A percentile compares a stretch with the other conserved stretches of the same genome.
Conservation (phyloP, 176 grass and related monocot species). For the Carex cristatella region DNA sequence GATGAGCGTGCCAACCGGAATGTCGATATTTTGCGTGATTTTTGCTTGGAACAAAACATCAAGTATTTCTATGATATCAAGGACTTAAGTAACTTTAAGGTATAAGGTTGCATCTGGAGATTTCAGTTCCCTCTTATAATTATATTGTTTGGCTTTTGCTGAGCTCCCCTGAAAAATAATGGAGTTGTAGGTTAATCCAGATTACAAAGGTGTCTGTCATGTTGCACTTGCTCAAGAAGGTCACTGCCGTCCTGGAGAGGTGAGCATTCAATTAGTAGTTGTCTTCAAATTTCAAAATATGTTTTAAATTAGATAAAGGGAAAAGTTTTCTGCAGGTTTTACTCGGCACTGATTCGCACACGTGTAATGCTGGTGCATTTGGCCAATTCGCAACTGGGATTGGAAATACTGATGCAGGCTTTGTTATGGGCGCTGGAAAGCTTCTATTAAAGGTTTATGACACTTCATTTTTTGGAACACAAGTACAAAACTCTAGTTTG, state of each 20-base stretch:
- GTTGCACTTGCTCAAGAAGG: conserved; percentile 93
- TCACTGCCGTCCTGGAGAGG: conserved; percentile 93
- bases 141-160: conserved; percentile 6
- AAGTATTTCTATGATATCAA: conserved; percentile 98
- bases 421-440: conserved; percentile 88
- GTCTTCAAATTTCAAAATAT: neutral
- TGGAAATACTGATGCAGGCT: conserved; percentile 94
- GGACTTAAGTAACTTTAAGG: conserved; percentile 69
- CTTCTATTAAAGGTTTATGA: conserved; percentile 73
- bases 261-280: conserved; percentile 12
- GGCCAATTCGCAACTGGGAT: conserved; percentile 96
- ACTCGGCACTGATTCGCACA: conserved; percentile 90
- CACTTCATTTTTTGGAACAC: neutral
- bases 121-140: neutral
- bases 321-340: conserved; percentile 54
- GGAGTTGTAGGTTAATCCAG: conserved; percentile 72
- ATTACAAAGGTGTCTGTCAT: conserved; percentile 97
- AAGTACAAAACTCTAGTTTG: conserved; percentile 25
- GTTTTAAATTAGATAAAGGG: neutral
- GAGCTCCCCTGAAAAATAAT: neutral
- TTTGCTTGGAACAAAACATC: conserved; percentile 69
- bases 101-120: neutral
- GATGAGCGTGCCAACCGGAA: conserved; percentile 90
- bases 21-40: conserved; percentile 86
- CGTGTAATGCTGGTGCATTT: conserved; percentile 97